Evolutionary conservation across 2,329 filamentous ascomycete genomes (phyloP), one percentile per base, ranked within the genome.

Genomic region (Polychaeton citri): DNA sequence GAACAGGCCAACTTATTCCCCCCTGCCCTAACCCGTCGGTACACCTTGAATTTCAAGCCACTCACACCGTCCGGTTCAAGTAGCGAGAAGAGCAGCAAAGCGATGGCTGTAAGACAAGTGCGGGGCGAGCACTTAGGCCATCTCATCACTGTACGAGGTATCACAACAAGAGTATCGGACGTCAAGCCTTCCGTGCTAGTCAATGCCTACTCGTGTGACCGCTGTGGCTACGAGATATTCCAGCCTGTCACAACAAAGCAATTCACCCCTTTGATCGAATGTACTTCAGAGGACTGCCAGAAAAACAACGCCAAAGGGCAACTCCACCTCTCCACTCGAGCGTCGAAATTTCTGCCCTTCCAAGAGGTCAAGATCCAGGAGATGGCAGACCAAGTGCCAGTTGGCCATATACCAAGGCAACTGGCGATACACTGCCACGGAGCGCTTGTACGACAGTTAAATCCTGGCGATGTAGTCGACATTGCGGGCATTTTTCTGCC

Each of bases 301-400:
- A 71, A 72, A 42, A 96, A 95, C 60, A 86, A 94, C 58, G 76
- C 84, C 48, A 94, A 90, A 60, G 90, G 90, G 13, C 85, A 95
- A 58, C 72, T 98, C 26, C 88, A 93, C 58, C 76, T 92, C 24
- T 95, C 88, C 1, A 92, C 87, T n/a, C 75, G 90, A 50, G 90
- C 88, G 0, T 95, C 87, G 35, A 98, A 96, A 53, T 98, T 96
- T 54, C 65, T 94, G 52, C 86, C 90, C 3, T 98, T 98, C 66
- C 90, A 98, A 60, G 90, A 98, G 61, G 77, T 96, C 61, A 96
- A 96, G 65, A 86, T 98, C 38, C 90, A 98, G 61, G 90, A 98
- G 58, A 84, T 96, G 76, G 86, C 90, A n/a, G 90, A 98, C 57
- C 90, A 98, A 59, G 90, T 98, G 0, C 90, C 90, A 6, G 92